Base-by-base conservation (phyloP, 495 filamentous ascomycete genomes). In the Penicillium cataractarum region DNA sequence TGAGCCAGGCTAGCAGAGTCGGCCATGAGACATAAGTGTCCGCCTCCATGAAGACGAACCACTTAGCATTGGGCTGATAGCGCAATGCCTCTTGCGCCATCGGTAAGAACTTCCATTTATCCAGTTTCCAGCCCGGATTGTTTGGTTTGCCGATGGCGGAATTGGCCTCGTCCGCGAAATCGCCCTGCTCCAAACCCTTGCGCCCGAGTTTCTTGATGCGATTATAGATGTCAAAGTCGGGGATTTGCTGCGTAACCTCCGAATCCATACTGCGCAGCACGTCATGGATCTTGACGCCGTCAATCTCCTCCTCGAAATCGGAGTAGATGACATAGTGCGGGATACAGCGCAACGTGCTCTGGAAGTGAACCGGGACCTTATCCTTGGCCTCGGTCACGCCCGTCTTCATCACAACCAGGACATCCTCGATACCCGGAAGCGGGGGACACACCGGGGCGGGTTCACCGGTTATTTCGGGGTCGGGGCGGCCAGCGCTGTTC, bases 21-120 rank as follows among this genome's bases (percentile, higher is more conserved):
- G 82, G 73, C 86, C 86, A 90, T 10, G 87, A 80, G 53, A 88
- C 74, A 65, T 87, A 88, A 5, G 87, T 88, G 71, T 90, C 88
- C 8, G 87, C 87, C 56, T 90, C 88, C 71, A 90, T 84, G 67
- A 90, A 89, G 50, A 90, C 67, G 66, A 86, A 91, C 85, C 87
- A 91, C 60, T 88, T 83, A 21, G 82, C 82, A 49, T 80, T 70
- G 17, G 81, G 80, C 35, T 77, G 77, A 46, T 70, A 58, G 9
- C 62, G 63, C 46, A 81, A 75, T 2, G 83, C 76, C 60, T 80
- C 73, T 58, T 81, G 75, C 4, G 82, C 73, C 82, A 86, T 86
- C 15, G 83, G 83, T 15, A 87, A 64, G 62, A 83, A 83, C 69
- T 86, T 87, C 82, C 83, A 87, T 64, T 86, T 85, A 61, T 87